A percentile compares a stretch with the other conserved stretches of the same genome.
phyloP scores from a whole-genome alignment of 169 alveolate species.

The Eimeria necatrix region DNA sequence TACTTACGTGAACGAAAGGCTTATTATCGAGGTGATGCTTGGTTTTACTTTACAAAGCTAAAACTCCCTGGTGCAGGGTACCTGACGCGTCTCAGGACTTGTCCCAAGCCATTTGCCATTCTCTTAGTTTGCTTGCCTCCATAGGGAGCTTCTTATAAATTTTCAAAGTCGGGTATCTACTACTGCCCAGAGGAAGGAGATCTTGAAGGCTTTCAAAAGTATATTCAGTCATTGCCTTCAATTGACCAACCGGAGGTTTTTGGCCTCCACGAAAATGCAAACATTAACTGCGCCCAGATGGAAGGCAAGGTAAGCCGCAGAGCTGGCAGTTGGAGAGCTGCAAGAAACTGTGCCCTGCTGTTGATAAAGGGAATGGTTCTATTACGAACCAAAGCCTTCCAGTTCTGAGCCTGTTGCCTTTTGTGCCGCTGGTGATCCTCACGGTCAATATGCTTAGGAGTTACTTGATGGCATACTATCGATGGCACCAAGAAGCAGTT shows the following conservation, averaged over 20 bases:
- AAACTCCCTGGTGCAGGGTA: too few species aligned
- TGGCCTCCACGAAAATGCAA: constrained; percentile 97
- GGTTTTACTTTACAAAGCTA: background rate
- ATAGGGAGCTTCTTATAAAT: constrained; percentile 87
- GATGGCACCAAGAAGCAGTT: constrained; percentile 83
- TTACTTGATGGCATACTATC: constrained; percentile 76
- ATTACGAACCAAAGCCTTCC: too few species aligned
- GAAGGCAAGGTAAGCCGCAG: constrained; percentile 88
- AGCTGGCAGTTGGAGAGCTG: too few species aligned
- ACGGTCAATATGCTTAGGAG: constrained; percentile 5
- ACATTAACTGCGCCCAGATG: constrained; percentile 93
- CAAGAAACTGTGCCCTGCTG: too few species aligned
- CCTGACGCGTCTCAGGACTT: too few species aligned
- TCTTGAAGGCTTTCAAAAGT: constrained; percentile 91
- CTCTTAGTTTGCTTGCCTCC: background rate
- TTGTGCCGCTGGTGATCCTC: background rate
- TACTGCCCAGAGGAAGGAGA: constrained; percentile 93
- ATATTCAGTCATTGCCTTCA: constrained; percentile 92
- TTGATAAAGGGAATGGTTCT: too few species aligned
- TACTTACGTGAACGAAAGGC: constrained; percentile 69
- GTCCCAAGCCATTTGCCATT: too few species aligned
- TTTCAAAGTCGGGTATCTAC: constrained; percentile 93
- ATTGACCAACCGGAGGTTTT: constrained; percentile 96
- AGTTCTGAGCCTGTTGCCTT: background rate
- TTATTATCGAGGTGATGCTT: constrained; percentile 70